Evolutionary conservation across 306 rosid species (phyloP).

Genomic region (Cucumis melo): DNA sequence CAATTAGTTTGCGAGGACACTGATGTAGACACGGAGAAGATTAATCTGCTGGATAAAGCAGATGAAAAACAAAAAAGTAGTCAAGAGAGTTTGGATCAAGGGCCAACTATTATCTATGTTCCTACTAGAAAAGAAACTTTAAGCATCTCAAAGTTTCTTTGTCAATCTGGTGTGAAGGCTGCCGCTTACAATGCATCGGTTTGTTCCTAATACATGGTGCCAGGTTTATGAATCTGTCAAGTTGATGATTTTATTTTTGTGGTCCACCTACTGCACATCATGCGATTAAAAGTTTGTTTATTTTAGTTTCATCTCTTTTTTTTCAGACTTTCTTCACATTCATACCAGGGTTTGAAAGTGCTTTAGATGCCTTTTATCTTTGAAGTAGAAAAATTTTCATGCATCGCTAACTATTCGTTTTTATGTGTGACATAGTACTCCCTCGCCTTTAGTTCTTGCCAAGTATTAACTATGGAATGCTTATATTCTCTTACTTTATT

Average conservation of each 20-base stretch:
- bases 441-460: neutral
- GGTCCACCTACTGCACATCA: too few species aligned
- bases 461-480: neutral
- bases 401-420: neutral
- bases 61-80: constrained; percentile 32
- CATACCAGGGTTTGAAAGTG: neutral
- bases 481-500: neutral
- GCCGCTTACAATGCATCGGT: constrained; percentile 92
- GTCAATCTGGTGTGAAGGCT: constrained; percentile 66
- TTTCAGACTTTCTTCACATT: neutral
- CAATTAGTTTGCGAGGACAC: constrained; percentile 28
- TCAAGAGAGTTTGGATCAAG: constrained; percentile 39
- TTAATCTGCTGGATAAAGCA: constrained; percentile 26
- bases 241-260: too few species aligned
- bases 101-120: constrained; percentile 71
- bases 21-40: constrained; percentile 11
- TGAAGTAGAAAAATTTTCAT: neutral
- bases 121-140: constrained; percentile 79
- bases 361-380: neutral
- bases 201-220: neutral
- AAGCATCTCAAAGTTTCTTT: constrained; percentile 49
- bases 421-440: neutral
- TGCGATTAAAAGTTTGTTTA: neutral
- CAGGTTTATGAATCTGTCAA: neutral
- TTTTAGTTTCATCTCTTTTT: neutral